Percentiles rank a stretch among this genome's conserved stretches.
Conservation (phyloP, 257 asterid genomes). For the Buddleja alternifolia region DNA sequence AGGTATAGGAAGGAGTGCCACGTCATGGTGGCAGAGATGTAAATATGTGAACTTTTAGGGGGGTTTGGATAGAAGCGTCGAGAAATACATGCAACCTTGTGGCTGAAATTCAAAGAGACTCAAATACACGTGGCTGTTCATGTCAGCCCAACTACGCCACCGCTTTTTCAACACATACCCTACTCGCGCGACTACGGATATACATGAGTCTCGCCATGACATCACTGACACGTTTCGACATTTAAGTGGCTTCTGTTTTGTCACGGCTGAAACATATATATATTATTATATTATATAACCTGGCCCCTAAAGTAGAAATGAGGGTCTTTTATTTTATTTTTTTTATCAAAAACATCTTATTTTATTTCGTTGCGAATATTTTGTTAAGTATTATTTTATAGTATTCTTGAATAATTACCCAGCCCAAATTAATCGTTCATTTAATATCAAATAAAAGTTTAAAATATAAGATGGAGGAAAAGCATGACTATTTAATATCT, state of each 20-base stretch:
- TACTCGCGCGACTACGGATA: constrained; percentile 35
- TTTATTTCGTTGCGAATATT: too few species aligned
- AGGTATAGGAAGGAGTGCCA: constrained; percentile 48
- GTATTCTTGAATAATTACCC: too few species aligned
- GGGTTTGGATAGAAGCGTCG: constrained; percentile 38
- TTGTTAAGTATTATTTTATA: too few species aligned
- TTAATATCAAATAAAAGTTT: too few species aligned
- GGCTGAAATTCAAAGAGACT: constrained; percentile 63
- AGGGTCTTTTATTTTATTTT: too few species aligned
- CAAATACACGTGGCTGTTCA: constrained; percentile 62
- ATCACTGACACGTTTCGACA: constrained; percentile 25
- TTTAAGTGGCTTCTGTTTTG: constrained; percentile 28
- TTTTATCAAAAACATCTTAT: too few species aligned
- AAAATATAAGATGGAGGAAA: too few species aligned
- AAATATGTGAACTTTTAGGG: background rate
- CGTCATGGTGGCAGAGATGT: constrained; percentile 47
- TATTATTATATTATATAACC: too few species aligned
- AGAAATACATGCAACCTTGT: constrained; percentile 66
- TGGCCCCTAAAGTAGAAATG: too few species aligned
- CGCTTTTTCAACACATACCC: constrained; percentile 35
- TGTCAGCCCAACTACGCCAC: constrained; percentile 45
- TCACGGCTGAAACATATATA: constrained; percentile 21
- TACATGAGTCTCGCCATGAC: background rate
- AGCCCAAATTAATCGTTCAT: too few species aligned
- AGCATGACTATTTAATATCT: too few species aligned